Conservation (phyloP, 768 basidiomycete species). For the Heimioporus sp. region DNA sequence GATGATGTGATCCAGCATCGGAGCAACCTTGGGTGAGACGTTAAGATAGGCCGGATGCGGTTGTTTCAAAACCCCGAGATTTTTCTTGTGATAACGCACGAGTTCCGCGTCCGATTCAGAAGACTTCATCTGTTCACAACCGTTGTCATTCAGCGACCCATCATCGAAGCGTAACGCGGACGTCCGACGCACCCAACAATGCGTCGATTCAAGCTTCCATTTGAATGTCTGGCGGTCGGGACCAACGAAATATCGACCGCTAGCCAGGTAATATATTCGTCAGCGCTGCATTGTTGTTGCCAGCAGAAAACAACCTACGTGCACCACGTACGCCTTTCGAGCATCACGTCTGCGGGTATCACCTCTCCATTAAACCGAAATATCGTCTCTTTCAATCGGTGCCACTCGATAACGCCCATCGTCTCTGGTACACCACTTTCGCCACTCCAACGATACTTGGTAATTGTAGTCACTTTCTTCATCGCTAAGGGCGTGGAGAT, state of each 20-base stretch:
- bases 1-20: constrained; percentile 26
- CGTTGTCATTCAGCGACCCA: too few relatives aligned
- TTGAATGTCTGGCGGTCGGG: constrained; percentile 30
- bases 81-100: constrained; percentile 24
- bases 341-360: constrained; percentile 5
- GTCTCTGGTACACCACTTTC: constrained; percentile 13
- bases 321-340: constrained; percentile 14
- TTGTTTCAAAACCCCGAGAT: constrained; percentile 16
- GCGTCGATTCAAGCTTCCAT: constrained; percentile 28
- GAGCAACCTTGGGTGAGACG: constrained; percentile 11
- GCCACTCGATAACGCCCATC: constrained; percentile 27
- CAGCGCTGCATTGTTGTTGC: neutral
- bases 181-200: constrained; percentile 24
- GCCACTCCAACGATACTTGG: constrained; percentile 21
- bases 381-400: constrained; percentile 9
- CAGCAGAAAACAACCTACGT: constrained; percentile 10
- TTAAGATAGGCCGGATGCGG: constrained; percentile 24
- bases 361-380: constrained; percentile 18
- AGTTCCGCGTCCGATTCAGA: constrained; percentile 12
- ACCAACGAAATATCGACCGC: constrained; percentile 33
- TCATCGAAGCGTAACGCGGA: neutral
- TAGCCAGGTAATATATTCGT: constrained; percentile 3
- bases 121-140: constrained; percentile 17
- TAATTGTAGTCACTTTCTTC: constrained; percentile 25
- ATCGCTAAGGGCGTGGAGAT: constrained; percentile 13